Evolutionary conservation across 2,329 filamentous ascomycete species (phyloP), one percentile per base, ranked within the genome.

Genomic region (Conoideocrella luteorostrata): DNA sequence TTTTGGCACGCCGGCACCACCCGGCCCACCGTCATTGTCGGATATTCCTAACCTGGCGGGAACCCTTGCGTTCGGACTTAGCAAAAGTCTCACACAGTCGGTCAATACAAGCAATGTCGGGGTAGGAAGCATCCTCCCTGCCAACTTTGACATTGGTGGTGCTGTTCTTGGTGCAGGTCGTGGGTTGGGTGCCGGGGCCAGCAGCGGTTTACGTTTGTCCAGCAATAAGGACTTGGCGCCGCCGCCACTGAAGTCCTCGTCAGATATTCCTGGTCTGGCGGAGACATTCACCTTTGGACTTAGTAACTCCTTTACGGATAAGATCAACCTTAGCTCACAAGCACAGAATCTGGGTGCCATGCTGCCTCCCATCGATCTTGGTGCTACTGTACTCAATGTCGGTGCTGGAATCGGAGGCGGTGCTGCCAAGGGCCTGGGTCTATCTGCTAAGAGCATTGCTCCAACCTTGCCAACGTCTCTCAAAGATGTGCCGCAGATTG

Each of bases 391-490:
- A n/a, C 23, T 48, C 33, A 48, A 43, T 20, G 41, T 46, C 7
- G 51, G 52, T 2, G 43, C 47, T 2, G 53, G 50, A 0, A n/a
- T 56, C 7, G 52, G 53, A 7, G 36, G 41, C 7, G 53, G 53
- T 10, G 34, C 42, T 2, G 49, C 53, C 12, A 50, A 42, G 20
- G 52, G 53, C 7, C 45, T 50, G 4, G 24, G 39, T 7, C 49
- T 58, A 5, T 43, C 48, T 13, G 35, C 42, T 22, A 51, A 52
- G 30, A 40, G 32, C 11, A 38, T 46, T 2, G 36, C 35, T 37
- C 46, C 35, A 18, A 40, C 35, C 9, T 33, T 29, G 33, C 50
- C 13, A 23, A 28, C 2, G 46, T 50, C 23, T 39, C 34, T 29
- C 2, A 41, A 42, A 5, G 47, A 50, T 26, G 33, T 55, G 3